Percentiles rank a stretch among this genome's conserved stretches.
These are phyloP conservation scores for Tetrastigma voinierianum DNA, from an alignment of 164 flowering plant species.

Conservation along the genomic window DNA sequence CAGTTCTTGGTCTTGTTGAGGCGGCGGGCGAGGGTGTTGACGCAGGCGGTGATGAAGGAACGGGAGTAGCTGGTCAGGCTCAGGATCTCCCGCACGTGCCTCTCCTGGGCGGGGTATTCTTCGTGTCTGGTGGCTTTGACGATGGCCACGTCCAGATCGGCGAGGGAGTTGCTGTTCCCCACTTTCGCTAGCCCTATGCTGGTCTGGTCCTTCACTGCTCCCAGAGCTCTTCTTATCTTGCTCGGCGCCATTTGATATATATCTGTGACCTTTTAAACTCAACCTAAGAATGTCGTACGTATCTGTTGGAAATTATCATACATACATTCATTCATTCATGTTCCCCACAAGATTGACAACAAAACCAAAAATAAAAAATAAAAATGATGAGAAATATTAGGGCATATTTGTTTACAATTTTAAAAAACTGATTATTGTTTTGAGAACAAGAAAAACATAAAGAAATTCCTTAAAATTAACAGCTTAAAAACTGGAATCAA, in stretches of 20 bases:
- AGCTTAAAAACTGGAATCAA: no score
- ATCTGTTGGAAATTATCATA: no score
- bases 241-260: conserved; percentile 54
- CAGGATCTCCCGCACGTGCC: conserved; percentile 36
- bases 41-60: conserved; percentile 29
- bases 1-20: conserved; percentile 54
- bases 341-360: no score
- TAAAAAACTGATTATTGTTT: no score
- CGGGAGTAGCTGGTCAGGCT: conserved; percentile 45
- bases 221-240: conserved; percentile 67
- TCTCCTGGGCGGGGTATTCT: conserved; percentile 48
- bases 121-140: conserved; percentile 56
- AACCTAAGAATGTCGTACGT: no score
- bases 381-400: no score
- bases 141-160: conserved; percentile 48
- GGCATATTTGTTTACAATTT: no score
- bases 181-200: conserved; percentile 56
- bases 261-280: no score
- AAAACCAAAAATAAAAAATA: no score
- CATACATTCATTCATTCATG: no score
- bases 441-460: no score
- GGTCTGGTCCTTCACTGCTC: conserved; percentile 73
- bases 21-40: conserved; percentile 33
- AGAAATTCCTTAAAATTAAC: no score
- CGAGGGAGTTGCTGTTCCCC: conserved; percentile 29